Percentiles rank a stretch among this genome's conserved stretches.
phyloP scores from a whole-genome alignment of 306 rosid genomes.

The Malus fusca region DNA sequence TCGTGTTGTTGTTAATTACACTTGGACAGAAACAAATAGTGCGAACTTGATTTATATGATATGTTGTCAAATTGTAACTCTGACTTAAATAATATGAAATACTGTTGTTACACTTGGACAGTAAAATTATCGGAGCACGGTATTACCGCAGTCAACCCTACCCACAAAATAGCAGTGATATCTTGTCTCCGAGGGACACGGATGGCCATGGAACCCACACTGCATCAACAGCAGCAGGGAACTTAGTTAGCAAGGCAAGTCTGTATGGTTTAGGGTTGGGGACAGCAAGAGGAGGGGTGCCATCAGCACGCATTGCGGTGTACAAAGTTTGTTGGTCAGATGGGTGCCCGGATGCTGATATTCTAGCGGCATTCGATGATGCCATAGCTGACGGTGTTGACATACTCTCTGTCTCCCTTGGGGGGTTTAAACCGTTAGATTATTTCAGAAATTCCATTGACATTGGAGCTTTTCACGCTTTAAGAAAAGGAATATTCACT shows the following conservation, averaged over 20 bases:
- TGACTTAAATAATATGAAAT: too few species aligned
- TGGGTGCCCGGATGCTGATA: not conserved
- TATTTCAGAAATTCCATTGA: slow-evolving; percentile 21
- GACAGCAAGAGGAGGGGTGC: slow-evolving; percentile 32
- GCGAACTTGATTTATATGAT: too few species aligned
- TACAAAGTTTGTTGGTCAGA: slow-evolving; percentile 29
- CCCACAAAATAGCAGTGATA: not conserved
- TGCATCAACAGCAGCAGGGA: slow-evolving; percentile 46
- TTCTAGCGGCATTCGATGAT: slow-evolving; percentile 32
- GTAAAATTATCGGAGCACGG: slow-evolving; percentile 50
- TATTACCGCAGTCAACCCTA: not conserved
- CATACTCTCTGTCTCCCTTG: slow-evolving; percentile 30
- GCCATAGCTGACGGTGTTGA: slow-evolving; percentile 55
- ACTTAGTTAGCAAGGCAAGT: slow-evolving; percentile 18
- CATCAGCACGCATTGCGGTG: slow-evolving; percentile 33
- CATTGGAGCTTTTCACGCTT: slow-evolving; percentile 57
- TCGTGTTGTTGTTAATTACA: not conserved
- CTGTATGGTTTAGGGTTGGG: slow-evolving; percentile 24
- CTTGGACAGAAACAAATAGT: slow-evolving; percentile 9
- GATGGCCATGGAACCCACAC: slow-evolving; percentile 41
- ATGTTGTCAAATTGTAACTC: too few species aligned
- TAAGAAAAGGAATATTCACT: slow-evolving; percentile 34
- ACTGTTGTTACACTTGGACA: not conserved
- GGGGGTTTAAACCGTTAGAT: fast-evolving
- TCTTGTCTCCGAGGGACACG: slow-evolving; percentile 28